These are phyloP conservation scores for Spinellus fusiger DNA, from an alignment of 192 early-diverging fungal species.

Conservation along the genomic window DNA sequence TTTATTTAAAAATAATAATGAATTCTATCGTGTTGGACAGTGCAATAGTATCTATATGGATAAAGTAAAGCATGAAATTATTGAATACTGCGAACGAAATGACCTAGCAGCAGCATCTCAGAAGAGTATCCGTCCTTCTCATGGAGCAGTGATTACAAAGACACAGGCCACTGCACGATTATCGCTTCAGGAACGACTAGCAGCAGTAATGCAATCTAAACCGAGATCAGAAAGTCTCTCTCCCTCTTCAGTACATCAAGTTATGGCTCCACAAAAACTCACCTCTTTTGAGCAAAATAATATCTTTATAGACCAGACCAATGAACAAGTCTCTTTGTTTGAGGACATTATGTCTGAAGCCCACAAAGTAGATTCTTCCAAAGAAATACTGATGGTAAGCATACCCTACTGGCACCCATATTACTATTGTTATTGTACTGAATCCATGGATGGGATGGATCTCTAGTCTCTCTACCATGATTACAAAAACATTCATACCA, in stretches of 20 bases:
- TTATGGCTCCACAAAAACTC: background rate
- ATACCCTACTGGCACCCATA: background rate
- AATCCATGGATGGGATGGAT: too few species aligned
- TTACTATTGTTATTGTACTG: too few species aligned
- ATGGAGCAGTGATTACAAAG: conserved; percentile 1
- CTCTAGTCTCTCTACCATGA: too few species aligned
- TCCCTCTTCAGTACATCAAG: too few species aligned
- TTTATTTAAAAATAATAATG: too few species aligned
- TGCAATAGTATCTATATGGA: too few species aligned
- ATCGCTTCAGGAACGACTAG: conserved; percentile 32
- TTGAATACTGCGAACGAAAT: too few species aligned
- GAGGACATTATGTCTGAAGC: background rate
- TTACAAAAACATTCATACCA: too few species aligned
- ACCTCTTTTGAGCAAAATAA: too few species aligned
- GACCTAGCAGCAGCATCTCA: background rate
- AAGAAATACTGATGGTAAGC: background rate
- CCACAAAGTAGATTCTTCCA: background rate
- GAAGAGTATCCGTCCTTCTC: background rate
- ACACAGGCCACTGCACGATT: conserved; percentile 23
- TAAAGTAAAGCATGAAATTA: too few species aligned
- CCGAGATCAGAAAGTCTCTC: too few species aligned
- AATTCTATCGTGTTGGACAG: too few species aligned
- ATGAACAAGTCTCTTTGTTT: background rate
- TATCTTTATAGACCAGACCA: background rate
- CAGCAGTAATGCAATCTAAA: conserved; percentile 28